Evolutionary conservation across 768 basidiomycete genomes (phyloP), one percentile per base, ranked within the genome.

Genomic region (Russula sp.): DNA sequence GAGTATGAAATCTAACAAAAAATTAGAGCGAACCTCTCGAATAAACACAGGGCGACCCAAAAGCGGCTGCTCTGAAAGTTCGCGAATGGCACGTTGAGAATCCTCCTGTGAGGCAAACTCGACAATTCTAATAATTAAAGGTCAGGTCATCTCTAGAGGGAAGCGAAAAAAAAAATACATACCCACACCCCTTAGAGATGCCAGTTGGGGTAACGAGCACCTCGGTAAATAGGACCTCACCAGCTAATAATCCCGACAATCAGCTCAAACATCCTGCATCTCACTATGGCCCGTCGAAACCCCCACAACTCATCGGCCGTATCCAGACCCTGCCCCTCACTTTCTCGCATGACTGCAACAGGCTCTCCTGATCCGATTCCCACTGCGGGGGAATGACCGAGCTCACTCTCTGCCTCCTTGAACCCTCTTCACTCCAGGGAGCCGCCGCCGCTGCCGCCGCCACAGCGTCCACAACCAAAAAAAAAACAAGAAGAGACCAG

Each of bases 201-300:
- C 96, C 96, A 24, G 91, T 95, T 18, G 96, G 96, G 7, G 97
- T 97, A 71, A 94, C 81, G 73, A 99, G 86, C 71, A 99, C 94
- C 87, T 99, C 96, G 84, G 96, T 92, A 86, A 99, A 99, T 77
- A 96, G 88, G 75, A 98, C 95, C 83, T 95, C 94, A 83, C 96
- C 96, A 87, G 93, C 96, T 96, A 88, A 85, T 83, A 83, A 86
- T 80, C 87, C 86, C 85, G 81, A 87, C 86, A 81, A 84, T 90
- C 88, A 91, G 83, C 87, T 87, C 67, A 76, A 72, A 73, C 72
- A 88, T 89, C 88, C 88, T 88, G 84, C 84, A 80, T 81, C 84
- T 89, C 76, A 74, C 66, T 76, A 60, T 84, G 73, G 74, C 80
- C 79, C 75, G 74, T 59, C 58, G 74, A 69, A 77, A 76, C 73